Evolutionary conservation across 768 basidiomycete genomes (phyloP).

Genomic region (Paxillus ammoniavirescens): DNA sequence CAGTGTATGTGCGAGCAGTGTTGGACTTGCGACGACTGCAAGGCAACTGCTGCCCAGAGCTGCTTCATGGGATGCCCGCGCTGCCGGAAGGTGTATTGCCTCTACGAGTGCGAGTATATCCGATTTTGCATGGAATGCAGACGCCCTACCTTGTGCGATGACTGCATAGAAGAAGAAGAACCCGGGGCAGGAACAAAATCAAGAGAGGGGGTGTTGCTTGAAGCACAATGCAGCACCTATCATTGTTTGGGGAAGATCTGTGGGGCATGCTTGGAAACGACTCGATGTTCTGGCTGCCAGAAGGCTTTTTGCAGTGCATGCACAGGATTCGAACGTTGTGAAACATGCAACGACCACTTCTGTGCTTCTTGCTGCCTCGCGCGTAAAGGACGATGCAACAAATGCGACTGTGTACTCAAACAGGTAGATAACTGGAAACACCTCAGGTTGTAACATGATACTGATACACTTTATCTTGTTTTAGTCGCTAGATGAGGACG

Average conservation of each 20-base stretch:
- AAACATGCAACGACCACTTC: conserved; percentile 2
- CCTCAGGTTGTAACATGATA: too few species aligned
- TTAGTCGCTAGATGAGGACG: too few species aligned
- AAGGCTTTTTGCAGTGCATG: conserved; percentile 14
- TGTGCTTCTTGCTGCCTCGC: conserved; percentile 8
- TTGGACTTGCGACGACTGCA: conserved; percentile 27
- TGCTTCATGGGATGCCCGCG: conserved; percentile 16
- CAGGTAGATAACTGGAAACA: too few species aligned
- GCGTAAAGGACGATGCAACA: neutral
- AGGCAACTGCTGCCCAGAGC: neutral
- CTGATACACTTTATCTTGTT: too few species aligned
- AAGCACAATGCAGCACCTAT: neutral
- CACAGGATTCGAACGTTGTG: conserved; percentile 2
- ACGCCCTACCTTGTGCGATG: conserved; percentile 22
- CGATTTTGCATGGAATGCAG: conserved; percentile 17
- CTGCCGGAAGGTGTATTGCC: conserved; percentile 18
- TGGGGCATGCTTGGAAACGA: conserved; percentile 5
- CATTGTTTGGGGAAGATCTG: conserved; percentile 13
- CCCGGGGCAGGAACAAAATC: neutral
- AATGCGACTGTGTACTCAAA: neutral
- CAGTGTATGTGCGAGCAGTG: conserved; percentile 18
- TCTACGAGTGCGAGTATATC: conserved; percentile 23
- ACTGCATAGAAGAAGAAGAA: conserved; percentile 25
- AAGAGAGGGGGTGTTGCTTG: conserved; percentile 11
- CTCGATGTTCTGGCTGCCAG: conserved; percentile 13